Evolutionary conservation across 345 rosid genomes (phyloP), one percentile per base, ranked within the genome.

Genomic region (Dipteronia dyeriana): DNA sequence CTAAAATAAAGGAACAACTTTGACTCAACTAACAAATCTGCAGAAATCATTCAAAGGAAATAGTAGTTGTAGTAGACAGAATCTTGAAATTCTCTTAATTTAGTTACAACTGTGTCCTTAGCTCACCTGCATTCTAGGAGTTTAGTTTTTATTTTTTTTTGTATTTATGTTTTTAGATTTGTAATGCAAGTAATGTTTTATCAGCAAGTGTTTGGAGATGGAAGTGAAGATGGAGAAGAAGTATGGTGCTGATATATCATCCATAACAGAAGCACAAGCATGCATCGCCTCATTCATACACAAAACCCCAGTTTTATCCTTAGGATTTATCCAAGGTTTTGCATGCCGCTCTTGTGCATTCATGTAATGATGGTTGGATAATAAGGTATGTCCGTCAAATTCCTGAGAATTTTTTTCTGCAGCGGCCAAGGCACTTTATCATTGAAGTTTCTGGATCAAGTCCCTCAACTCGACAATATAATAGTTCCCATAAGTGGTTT

Each of bases 381-480:
- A 91, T 93, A 60, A 93, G 98, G 98, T 92, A 82, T n/a, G n/a
- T n/a, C n/a, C n/a, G n/a, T n/a, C n/a, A n/a, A n/a, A n/a, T n/a
- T n/a, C n/a, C n/a, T n/a, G n/a, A n/a, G n/a, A 53, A 60, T n/a
- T 75, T 56, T 81, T 61, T 74, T 76, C 74, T 78, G 64, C 87
- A 93, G 98, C 78, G 98, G 98, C 59, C 98, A 93, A 81, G 98
- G 97, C 39, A 95, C 97, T 9, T 65, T 95, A 82, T 79, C 92
- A 34, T 63, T 95, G 87, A 97, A 95, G 87, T 88, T 95, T 79
- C 81, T 93, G 61, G 97, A 91, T 88, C 90, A 95, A 82, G 81
- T 76, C 71, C 88, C 92, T 54, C 86, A 88, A 29, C 79, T 95
- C 4, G 97, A 95, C 70, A 79, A 90, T 31, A 87, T 95, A 75